Base-by-base conservation (phyloP, 2,329 filamentous ascomycete genomes). In the Curvularia eragrostidis region DNA sequence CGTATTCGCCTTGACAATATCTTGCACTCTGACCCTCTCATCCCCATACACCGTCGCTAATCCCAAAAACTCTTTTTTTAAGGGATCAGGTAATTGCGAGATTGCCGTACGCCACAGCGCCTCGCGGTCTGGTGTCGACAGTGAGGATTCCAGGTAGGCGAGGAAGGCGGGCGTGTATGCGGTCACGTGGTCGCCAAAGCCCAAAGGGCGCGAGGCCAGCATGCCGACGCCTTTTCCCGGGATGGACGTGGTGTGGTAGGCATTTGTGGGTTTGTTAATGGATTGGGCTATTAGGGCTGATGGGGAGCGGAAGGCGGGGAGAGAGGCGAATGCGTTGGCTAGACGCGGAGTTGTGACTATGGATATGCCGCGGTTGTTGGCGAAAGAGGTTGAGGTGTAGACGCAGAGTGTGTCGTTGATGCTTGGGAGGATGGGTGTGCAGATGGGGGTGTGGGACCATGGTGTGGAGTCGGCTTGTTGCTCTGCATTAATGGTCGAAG, bases 1-100 rank as follows among this genome's bases (percentile, higher is more conserved):
- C 0, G 73, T 71, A 49, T 77, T 77, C 34, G 70, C 70, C 48
- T 76, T 74, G 5, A 75, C 69, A 26, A 77, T 65, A 57, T 76
- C 74, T 41, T 76, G 74, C 7, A 69, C 62, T 1, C 63, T 49
- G 0, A 76, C 63, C 9, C 64, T 59, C 9, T 58, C 50, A 34
- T 73, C 58, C 0, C 69, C 68, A 57, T 70, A 75, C 5, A 76
- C 63, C 32, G 60, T 67, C 3, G 66, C 63, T 3, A 76, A 59
- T 0, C 38, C 10, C 10, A 74, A 9, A 50, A 72, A 76, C 6
- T 44, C 43, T 0, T 62, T 44, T 21, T 60, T 60, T 0, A 66
- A 3, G 1, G 1, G 67, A 0, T 44, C 19, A 1, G 73, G 73
- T 1, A 76, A 58, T 19, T 71, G 72, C 21, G 61, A 47, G 10